These are phyloP conservation scores for Salvia hispanica DNA, from an alignment of 257 asterid genomes.

Conservation along the genomic window DNA sequence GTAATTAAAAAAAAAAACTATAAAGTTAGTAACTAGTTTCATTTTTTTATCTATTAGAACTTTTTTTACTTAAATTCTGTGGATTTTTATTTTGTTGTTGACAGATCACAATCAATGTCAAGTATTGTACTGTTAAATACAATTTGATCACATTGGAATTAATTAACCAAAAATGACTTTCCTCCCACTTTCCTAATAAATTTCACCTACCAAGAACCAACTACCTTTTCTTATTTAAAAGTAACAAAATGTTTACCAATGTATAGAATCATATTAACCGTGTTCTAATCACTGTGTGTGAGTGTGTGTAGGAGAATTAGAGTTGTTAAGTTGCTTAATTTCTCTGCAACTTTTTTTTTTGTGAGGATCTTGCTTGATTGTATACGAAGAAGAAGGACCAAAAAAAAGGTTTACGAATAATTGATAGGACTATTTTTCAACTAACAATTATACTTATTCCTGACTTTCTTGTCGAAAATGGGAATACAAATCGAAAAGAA, in stretches of 20 bases:
- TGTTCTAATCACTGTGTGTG: no score
- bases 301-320: no score
- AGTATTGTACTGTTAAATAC: background rate
- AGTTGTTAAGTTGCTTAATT: slow-evolving; percentile 27
- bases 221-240: background rate
- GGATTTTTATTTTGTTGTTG: background rate
- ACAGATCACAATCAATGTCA: background rate
- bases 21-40: no score
- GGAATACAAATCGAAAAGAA: background rate
- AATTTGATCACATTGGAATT: background rate
- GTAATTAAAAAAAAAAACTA: no score
- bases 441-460: no score
- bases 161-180: slow-evolving; percentile 23
- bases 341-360: slow-evolving; percentile 19
- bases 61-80: no score
- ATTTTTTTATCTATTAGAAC: no score
- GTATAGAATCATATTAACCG: no score
- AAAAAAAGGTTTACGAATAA: no score
- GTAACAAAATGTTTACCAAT: no score
- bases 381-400: background rate
- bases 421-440: no score
- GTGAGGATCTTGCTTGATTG: slow-evolving; percentile 1
- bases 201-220: slow-evolving; percentile 16
- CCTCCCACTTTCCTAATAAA: slow-evolving; percentile 5
- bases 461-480: background rate